Conservation (phyloP, 495 filamentous ascomycete genomes). For the Halenospora varia region DNA sequence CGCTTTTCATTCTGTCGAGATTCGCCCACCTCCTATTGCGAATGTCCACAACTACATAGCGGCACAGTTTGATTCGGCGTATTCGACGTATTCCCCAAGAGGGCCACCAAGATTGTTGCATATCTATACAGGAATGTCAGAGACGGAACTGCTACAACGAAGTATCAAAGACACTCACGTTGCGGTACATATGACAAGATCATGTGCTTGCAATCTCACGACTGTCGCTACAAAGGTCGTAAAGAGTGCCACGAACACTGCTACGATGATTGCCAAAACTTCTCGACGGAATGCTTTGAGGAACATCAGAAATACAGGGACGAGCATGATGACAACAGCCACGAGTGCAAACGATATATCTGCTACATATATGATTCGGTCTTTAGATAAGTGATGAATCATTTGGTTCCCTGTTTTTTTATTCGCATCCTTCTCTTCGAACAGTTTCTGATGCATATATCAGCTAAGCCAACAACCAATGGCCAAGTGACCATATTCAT, state of each 20-base stretch:
- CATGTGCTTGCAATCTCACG: neutral
- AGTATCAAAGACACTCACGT: neutral
- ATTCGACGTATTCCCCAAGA: neutral
- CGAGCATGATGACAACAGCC: neutral
- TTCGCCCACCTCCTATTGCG: too few relatives aligned
- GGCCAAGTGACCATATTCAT: neutral
- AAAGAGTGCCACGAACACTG: neutral
- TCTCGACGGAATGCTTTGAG: neutral
- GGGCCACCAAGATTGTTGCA: neutral
- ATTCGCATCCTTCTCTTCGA: neutral
- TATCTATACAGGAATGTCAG: neutral
- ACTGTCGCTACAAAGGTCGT: neutral
- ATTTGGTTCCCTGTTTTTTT: neutral
- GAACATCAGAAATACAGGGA: slow-evolving; percentile 4
- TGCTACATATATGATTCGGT: neutral
- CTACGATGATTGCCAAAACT: neutral
- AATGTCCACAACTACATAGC: too few relatives aligned
- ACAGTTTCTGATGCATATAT: neutral
- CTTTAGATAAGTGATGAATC: neutral
- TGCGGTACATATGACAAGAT: neutral
- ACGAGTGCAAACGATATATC: neutral
- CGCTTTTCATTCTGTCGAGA: too few relatives aligned
- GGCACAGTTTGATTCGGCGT: neutral
- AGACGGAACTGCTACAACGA: neutral
- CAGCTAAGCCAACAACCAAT: neutral